A percentile compares a stretch with the other conserved stretches of the same genome.
These are phyloP conservation scores for slime mould (Dictyostelium discoideum) DNA, from an alignment of 78 protist species.

Conservation along the genomic window dicty_2.7 NC_007090.3:2796501-2797000, in stretches of 20 bases:
- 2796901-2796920: background rate
- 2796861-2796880: background rate
- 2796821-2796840: background rate
- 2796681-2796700: constrained; percentile 22
- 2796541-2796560: background rate
- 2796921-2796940: background rate
- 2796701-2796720: constrained; percentile 26
- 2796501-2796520: constrained; percentile 28
- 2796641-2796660: constrained; percentile 44
- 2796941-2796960: background rate
- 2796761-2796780: background rate
- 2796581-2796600: no score
- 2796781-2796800: background rate
- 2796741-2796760: constrained; percentile 52
- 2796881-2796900: background rate
- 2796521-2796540: constrained; percentile 41
- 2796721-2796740: constrained; percentile 6
- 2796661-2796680: constrained; percentile 37
- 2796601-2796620: no score
- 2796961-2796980: background rate
- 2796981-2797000: background rate
- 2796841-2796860: background rate
- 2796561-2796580: background rate
- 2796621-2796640: constrained; percentile 35
- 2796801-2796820: background rate